phyloP scores from a whole-genome alignment of 2,329 filamentous ascomycete species.

The Septoria petroselini region DNA sequence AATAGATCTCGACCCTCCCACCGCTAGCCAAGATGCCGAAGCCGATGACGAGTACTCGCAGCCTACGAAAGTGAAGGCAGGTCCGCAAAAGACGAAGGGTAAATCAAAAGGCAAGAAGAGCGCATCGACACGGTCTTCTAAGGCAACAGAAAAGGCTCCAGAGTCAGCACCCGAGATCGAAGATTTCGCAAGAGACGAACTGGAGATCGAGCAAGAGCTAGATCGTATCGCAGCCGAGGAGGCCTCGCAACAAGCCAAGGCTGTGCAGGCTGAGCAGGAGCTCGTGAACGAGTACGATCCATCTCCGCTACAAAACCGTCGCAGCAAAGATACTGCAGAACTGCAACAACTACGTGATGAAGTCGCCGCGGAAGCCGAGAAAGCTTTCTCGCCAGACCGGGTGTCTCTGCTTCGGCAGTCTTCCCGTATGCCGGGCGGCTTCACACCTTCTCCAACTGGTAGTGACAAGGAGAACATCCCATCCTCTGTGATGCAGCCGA shows the following conservation, averaged over 20 bases:
- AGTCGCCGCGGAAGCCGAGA: conserved; percentile 21
- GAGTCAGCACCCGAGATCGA: conserved; percentile 21
- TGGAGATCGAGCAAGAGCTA: conserved; percentile 37
- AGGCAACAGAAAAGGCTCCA: conserved; percentile 22
- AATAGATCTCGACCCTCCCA: conserved; percentile 15
- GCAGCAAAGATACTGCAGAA: conserved; percentile 26
- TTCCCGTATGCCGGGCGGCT: conserved; percentile 15
- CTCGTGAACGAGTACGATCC: conserved; percentile 39
- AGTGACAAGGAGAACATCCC: conserved; percentile 43
- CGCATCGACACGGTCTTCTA: conserved; percentile 29
- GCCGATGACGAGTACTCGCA: conserved; percentile 15
- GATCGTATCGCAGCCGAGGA: conserved; percentile 34
- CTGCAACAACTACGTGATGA: conserved; percentile 27
- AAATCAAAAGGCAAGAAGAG: conserved; percentile 31
- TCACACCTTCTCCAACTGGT: conserved; percentile 29
- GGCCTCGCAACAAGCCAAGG: conserved; percentile 23
- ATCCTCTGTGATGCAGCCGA: conserved; percentile 33
- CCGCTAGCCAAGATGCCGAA: conserved; percentile 12
- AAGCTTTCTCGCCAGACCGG: conserved; percentile 13
- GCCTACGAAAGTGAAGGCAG: conserved; percentile 21
- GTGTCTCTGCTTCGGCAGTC: conserved; percentile 13
- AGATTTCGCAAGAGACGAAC: conserved; percentile 29
- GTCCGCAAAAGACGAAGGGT: conserved; percentile 32
- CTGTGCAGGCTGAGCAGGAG: conserved; percentile 31
- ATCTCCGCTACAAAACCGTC: conserved; percentile 33